These are phyloP conservation scores for Theobroma grandiflorum DNA, from an alignment of 441 rosid species.

Conservation along the genomic window DNA sequence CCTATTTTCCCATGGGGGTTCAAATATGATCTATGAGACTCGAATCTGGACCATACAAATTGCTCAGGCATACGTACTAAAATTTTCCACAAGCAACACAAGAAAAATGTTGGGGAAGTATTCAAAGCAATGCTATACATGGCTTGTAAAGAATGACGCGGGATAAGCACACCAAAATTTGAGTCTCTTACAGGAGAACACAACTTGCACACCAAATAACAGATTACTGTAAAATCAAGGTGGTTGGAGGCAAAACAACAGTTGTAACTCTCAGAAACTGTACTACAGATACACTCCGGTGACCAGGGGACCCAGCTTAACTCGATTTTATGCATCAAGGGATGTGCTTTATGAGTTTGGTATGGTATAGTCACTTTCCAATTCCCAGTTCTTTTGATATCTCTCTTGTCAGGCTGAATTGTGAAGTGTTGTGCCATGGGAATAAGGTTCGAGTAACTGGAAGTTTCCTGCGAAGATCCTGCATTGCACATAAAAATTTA, in stretches of 20 bases:
- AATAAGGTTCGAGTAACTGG: conserved; percentile 93
- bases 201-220: conserved; percentile 4
- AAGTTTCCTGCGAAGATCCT: conserved; percentile 97
- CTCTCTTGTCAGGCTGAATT: conserved; percentile 92
- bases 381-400: conserved; percentile 89
- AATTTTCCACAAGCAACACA: background rate
- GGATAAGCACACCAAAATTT: background rate
- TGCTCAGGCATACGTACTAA: background rate
- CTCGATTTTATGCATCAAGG: conserved; percentile 24
- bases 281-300: background rate
- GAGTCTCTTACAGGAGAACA: background rate
- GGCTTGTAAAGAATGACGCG: conserved; percentile 12
- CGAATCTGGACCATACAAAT: background rate
- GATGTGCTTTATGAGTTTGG: background rate
- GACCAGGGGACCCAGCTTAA: background rate
- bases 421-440: conserved; percentile 94
- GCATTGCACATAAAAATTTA: conserved; percentile 26
- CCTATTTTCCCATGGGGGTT: background rate
- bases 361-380: conserved; percentile 51
- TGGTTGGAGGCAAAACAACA: background rate
- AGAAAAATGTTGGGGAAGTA: background rate
- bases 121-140: conserved; percentile 7
- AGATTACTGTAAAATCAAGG: background rate
- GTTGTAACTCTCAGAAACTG: conserved; percentile 11
- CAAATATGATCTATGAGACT: background rate